phyloP scores from a whole-genome alignment of 2,329 filamentous ascomycete species.

The Pseudonectria foliicola region DNA sequence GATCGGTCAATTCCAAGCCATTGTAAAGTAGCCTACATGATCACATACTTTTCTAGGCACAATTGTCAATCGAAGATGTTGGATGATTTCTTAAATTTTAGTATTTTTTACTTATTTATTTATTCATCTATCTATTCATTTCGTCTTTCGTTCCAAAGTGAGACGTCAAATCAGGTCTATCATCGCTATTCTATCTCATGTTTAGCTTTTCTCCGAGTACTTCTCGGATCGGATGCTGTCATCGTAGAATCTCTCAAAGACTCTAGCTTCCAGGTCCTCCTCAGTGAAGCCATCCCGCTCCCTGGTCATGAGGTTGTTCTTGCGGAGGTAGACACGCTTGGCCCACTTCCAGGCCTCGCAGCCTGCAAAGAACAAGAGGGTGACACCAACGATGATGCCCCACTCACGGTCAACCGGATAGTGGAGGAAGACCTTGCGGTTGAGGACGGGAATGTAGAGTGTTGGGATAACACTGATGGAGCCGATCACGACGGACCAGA shows the following conservation, averaged over 20 bases:
- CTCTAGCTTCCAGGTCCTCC: slow-evolving; percentile 14
- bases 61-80: no score
- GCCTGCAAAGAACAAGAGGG: slow-evolving; percentile 55
- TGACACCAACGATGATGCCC: slow-evolving; percentile 57
- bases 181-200: no score
- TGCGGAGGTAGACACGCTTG: slow-evolving; percentile 50
- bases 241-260: slow-evolving; percentile 10
- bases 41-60: no score
- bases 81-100: no score
- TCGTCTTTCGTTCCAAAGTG: no score
- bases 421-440: slow-evolving; percentile 59
- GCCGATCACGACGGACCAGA: slow-evolving; percentile 43
- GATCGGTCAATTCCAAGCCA: no score
- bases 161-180: no score
- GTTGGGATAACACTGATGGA: slow-evolving; percentile 51
- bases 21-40: no score
- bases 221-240: no score
- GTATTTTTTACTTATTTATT: no score
- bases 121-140: no score
- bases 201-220: no score
- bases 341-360: slow-evolving; percentile 61
- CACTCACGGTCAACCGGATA: slow-evolving; percentile 61
- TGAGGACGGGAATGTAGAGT: slow-evolving; percentile 63
- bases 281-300: slow-evolving; percentile 17
- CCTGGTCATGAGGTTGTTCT: slow-evolving; percentile 12